A percentile compares a stretch with the other conserved stretches of the same genome.
Conservation (phyloP, 1,139 yeast genomes). For the Debaryomycetaceae sp. region DNA sequence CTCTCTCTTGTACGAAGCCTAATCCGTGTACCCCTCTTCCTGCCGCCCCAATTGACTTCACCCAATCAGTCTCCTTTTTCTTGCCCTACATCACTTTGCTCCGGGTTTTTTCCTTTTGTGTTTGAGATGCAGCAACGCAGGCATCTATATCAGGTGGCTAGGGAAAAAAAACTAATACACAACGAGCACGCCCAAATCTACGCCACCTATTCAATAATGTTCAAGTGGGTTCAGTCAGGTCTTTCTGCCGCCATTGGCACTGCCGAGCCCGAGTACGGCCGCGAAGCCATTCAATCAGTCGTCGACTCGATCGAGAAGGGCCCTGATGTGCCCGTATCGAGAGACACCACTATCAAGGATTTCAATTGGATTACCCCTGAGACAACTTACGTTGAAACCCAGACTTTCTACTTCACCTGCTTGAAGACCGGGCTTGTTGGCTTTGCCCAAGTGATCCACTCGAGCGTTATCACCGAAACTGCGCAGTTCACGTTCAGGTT, state of each 20-base stretch:
- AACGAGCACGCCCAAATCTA: constrained; percentile 1
- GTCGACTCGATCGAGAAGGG: constrained; percentile 53
- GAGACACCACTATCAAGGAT: constrained; percentile 58
- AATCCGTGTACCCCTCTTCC: no score
- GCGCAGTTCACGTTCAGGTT: constrained; percentile 93
- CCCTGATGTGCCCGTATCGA: constrained; percentile 26
- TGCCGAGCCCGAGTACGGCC: constrained; percentile 95
- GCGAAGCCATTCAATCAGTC: constrained; percentile 85
- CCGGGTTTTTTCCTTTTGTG: no score
- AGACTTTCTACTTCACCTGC: constrained; percentile 79
- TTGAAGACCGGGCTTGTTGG: constrained; percentile 65
- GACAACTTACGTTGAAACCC: constrained; percentile 91
- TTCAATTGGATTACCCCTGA: constrained; percentile 71
- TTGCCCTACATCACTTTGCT: no score
- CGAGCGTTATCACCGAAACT: constrained; percentile 84
- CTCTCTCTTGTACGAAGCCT: no score
- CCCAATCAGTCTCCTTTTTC: no score
- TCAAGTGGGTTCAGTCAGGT: constrained; percentile 84
- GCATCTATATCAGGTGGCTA: not conserved
- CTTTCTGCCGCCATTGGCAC: constrained; percentile 93
- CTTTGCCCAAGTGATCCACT: constrained; percentile 91
- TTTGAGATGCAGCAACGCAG: no score
- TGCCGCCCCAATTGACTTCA: no score
- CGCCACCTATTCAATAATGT: constrained; percentile 33
- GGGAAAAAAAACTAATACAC: no score